Conservation (phyloP, 352 stramenopile genomes). For the Phytopythium cucurbitacearum region DNA sequence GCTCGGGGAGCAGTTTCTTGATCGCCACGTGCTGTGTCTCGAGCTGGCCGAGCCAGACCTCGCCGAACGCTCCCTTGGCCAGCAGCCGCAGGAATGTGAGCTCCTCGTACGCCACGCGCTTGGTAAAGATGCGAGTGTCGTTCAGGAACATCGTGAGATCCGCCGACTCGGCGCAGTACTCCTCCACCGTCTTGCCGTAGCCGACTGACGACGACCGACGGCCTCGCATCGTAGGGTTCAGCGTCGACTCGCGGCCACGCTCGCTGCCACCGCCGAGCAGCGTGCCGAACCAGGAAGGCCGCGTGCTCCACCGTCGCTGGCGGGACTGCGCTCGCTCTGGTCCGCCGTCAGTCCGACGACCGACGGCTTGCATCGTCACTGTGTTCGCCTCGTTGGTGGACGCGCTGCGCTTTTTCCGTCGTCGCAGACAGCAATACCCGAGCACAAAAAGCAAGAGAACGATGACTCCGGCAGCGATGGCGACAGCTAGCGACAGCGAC, state of each 20-base stretch:
- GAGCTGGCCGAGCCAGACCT: constrained; percentile 67
- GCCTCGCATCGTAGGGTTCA: constrained; percentile 3
- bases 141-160: constrained; percentile 41
- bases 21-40: constrained; percentile 70
- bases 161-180: constrained; percentile 63
- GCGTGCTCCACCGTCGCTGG: background rate
- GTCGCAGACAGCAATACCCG: too few species aligned
- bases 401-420: too few species aligned
- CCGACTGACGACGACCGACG: constrained; percentile 18
- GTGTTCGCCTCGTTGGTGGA: too few species aligned
- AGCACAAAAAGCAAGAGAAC: too few species aligned
- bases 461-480: too few species aligned
- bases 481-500: too few species aligned
- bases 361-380: too few species aligned
- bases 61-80: constrained; percentile 65
- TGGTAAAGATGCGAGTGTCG: constrained; percentile 43
- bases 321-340: too few species aligned
- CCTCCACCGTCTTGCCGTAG: constrained; percentile 42
- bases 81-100: constrained; percentile 60
- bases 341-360: too few species aligned
- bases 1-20: constrained; percentile 64
- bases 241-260: background rate
- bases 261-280: background rate
- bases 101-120: constrained; percentile 58
- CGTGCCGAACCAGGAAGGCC: background rate